phyloP scores from a whole-genome alignment of 345 rosid species.

The Geranium rotundifolium region DNA sequence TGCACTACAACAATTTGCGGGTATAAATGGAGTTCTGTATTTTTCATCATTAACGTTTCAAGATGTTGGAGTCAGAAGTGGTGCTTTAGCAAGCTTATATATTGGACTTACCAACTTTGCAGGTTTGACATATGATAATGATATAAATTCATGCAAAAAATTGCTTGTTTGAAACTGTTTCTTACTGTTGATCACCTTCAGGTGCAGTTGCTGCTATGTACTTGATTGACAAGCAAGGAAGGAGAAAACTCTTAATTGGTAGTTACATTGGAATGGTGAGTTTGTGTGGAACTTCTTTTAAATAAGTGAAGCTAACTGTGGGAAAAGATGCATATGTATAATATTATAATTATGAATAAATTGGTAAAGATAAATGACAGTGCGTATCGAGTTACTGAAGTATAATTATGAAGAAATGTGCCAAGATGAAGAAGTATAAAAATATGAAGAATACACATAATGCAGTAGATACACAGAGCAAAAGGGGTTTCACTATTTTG shows the following conservation, averaged over 20 bases:
- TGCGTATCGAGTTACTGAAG: no score
- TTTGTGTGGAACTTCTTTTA: not conserved
- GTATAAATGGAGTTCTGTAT: constrained; percentile 77
- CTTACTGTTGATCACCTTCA: constrained; percentile 14
- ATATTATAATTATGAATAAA: no score
- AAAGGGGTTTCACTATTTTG: no score
- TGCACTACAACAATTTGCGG: constrained; percentile 71
- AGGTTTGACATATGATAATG: constrained; percentile 25
- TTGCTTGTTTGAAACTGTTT: not conserved
- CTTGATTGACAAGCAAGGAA: constrained; percentile 59
- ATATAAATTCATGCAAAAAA: no score
- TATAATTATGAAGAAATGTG: no score
- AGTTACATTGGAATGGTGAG: constrained; percentile 77
- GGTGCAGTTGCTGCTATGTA: constrained; percentile 59
- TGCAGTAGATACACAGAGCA: no score
- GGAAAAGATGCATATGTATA: no score
- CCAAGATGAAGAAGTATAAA: no score
- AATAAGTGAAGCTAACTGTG: no score
- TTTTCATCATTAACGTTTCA: constrained; percentile 68
- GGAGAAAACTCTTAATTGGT: constrained; percentile 53
- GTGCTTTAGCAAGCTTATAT: constrained; percentile 50
- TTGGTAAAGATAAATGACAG: no score
- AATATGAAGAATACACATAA: no score
- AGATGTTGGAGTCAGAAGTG: constrained; percentile 52
- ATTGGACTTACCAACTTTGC: constrained; percentile 61